Percentiles rank a stretch among this genome's conserved stretches.
These are phyloP conservation scores for Abortiporus biennis DNA, from an alignment of 1,284 basidiomycete genomes.

Conservation along the genomic window DNA sequence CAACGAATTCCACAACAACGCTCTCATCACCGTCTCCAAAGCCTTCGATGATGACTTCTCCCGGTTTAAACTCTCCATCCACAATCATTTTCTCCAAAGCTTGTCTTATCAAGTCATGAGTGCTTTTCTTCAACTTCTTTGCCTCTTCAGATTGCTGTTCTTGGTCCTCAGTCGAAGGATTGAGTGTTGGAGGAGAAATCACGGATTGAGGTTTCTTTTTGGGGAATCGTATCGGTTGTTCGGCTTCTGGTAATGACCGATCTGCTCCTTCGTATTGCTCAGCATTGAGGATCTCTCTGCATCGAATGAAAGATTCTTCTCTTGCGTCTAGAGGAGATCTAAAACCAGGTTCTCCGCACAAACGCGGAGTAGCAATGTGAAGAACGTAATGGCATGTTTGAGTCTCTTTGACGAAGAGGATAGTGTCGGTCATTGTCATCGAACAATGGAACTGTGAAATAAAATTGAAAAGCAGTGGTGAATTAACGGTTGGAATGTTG, in stretches of 20 bases:
- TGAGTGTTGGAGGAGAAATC: constrained; percentile 24
- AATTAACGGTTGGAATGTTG: too few relatives aligned
- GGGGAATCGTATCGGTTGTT: constrained; percentile 48
- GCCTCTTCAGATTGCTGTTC: constrained; percentile 6
- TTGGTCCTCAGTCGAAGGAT: constrained; percentile 20
- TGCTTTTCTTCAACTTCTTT: constrained; percentile 10
- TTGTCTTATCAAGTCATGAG: constrained; percentile 21
- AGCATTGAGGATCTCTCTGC: constrained; percentile 60
- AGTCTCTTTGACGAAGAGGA: constrained; percentile 88
- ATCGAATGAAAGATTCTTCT: constrained; percentile 66
- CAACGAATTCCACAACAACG: constrained; percentile 3
- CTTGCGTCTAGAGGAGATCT: constrained; percentile 62
- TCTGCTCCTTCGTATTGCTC: constrained; percentile 25
- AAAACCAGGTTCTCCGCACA: constrained; percentile 90
- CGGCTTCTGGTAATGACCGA: constrained; percentile 37
- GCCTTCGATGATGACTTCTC: constrained; percentile 52
- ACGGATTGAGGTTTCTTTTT: constrained; percentile 45
- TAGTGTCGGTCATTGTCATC: constrained; percentile 81
- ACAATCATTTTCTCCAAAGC: constrained; percentile 33
- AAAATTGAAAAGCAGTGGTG: too few relatives aligned
- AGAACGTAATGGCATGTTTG: constrained; percentile 89
- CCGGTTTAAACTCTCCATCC: constrained; percentile 27
- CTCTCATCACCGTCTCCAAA: constrained; percentile 27
- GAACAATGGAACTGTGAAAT: constrained; percentile 82
- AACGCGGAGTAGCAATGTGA: constrained; percentile 86